Percentiles rank a stretch among this genome's conserved stretches.
Conservation (phyloP, 371 early-diverging fungal genomes). For the Vittaforma corneae region DNA sequence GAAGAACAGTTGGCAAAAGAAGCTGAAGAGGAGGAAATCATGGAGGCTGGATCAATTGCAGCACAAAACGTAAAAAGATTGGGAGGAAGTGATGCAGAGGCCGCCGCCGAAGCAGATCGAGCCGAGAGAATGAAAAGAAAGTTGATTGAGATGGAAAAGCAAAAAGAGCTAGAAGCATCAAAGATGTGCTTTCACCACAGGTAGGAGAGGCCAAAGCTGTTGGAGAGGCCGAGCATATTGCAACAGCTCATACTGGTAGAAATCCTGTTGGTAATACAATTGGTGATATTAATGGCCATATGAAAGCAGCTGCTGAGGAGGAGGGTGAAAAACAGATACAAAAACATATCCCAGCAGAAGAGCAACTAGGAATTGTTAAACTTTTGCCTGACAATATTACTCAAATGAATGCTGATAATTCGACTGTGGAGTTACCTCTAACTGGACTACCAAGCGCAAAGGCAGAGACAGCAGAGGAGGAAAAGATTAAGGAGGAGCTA, state of each 20-base stretch:
- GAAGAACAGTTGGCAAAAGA: conserved; percentile 27
- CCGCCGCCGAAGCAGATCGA: conserved; percentile 13
- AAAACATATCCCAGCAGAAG: conserved; percentile 1
- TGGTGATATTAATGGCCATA: conserved; percentile 15
- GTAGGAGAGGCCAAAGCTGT: conserved; percentile 14
- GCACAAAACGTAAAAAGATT: conserved; percentile 19
- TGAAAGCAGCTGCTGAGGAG: conserved; percentile 13
- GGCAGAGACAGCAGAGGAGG: conserved; percentile 47
- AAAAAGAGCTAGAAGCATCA: not conserved
- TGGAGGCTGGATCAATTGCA: conserved; percentile 20
- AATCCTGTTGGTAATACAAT: conserved; percentile 31
- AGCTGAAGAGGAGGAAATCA: conserved; percentile 9
- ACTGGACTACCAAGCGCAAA: conserved; percentile 41
- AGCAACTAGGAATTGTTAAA: conserved; percentile 38
- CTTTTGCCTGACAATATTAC: conserved; percentile 46
- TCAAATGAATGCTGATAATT: conserved; percentile 22
- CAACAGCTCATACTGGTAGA: conserved; percentile 37
- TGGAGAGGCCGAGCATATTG: conserved; percentile 28
- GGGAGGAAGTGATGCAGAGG: conserved; percentile 25
- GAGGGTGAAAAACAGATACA: conserved; percentile 8
- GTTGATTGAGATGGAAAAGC: conserved; percentile 10
- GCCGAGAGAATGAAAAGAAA: conserved; percentile 14
- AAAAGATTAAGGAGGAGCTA: conserved; percentile 34
- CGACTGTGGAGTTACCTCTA: conserved; percentile 51
- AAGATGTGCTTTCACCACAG: conserved; percentile 1